Evolutionary conservation across 495 filamentous ascomycete genomes (phyloP).

Genomic region (Opeltia flavorubescens): DNA sequence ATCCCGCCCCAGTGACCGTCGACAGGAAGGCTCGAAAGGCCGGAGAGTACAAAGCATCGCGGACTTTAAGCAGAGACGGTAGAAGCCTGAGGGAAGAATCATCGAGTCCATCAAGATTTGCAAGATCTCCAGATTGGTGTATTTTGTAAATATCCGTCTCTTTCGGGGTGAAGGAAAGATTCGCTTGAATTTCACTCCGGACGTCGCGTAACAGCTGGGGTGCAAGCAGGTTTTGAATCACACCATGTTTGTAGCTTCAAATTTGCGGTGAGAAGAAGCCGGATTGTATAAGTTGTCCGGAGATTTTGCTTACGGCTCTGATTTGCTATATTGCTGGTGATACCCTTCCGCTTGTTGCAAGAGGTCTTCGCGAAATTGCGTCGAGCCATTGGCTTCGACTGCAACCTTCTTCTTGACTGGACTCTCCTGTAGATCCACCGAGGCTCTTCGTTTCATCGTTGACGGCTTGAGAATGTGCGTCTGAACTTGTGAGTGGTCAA

Average conservation of each 20-base stretch:
- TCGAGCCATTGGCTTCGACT: not conserved
- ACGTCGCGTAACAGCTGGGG: slow-evolving; percentile 71
- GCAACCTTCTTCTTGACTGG: not conserved
- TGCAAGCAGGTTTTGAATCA: slow-evolving; percentile 68
- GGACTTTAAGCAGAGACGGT: slow-evolving; percentile 71
- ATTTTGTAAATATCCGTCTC: slow-evolving; percentile 99
- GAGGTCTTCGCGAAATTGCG: slow-evolving; percentile 54
- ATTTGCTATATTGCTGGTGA: slow-evolving; percentile 46
- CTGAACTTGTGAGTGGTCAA: too few species aligned
- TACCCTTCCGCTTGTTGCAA: slow-evolving; percentile 35
- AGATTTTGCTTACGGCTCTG: slow-evolving; percentile 41
- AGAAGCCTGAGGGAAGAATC: slow-evolving; percentile 66
- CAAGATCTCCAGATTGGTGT: slow-evolving; percentile 93
- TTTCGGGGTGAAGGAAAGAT: slow-evolving; percentile 91
- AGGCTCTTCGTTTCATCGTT: not conserved
- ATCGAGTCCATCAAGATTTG: slow-evolving; percentile 88
- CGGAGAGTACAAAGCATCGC: slow-evolving; percentile 84
- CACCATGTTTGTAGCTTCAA: slow-evolving; percentile 69
- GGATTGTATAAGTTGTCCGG: not conserved
- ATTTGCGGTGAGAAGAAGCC: not conserved
- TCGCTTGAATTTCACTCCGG: slow-evolving; percentile 72
- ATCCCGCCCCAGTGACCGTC: slow-evolving; percentile 67
- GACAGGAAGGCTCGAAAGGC: slow-evolving; percentile 81
- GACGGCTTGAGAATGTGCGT: too few species aligned
- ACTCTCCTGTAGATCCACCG: not conserved